phyloP scores from a whole-genome alignment of 2,329 filamentous ascomycete species.

The Fusarium virguliforme region DNA sequence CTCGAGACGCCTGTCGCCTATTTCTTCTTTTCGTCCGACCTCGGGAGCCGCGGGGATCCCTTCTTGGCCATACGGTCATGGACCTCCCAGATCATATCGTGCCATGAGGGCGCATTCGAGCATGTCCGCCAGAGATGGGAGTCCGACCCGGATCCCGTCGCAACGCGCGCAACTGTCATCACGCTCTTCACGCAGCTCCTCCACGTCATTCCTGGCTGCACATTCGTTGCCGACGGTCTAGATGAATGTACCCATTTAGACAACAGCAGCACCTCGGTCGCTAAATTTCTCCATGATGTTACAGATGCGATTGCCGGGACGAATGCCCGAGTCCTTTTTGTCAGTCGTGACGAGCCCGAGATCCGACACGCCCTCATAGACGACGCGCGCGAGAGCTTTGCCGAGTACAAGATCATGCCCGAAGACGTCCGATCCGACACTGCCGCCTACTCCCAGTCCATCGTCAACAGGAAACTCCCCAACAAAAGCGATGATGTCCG shows the following conservation, averaged over 20 bases:
- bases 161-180: conserved; percentile 39
- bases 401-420: conserved; percentile 23
- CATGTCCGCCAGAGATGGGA: neutral
- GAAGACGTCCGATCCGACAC: conserved; percentile 49
- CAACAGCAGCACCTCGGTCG: neutral
- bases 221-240: conserved; percentile 54
- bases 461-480: conserved; percentile 51
- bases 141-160: conserved; percentile 1
- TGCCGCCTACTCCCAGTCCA: conserved; percentile 37
- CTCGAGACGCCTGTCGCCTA: conserved; percentile 34
- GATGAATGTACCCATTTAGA: conserved; percentile 53
- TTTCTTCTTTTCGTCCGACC: conserved; percentile 56
- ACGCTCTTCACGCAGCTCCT: conserved; percentile 40
- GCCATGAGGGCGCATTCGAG: neutral
- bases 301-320: conserved; percentile 15
- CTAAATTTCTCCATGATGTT: conserved; percentile 39
- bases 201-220: conserved; percentile 31
- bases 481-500: conserved; percentile 46
- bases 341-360: conserved; percentile 49
- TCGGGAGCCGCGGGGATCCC: conserved; percentile 46
- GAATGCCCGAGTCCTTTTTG: conserved; percentile 42
- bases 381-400: neutral
- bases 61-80: conserved; percentile 52
- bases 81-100: conserved; percentile 46
- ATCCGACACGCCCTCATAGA: conserved; percentile 40